Percentiles rank a stretch among this genome's conserved stretches.
Conservation (phyloP, 2,329 filamentous ascomycete genomes). For the Rugonectria rugulosa region DNA sequence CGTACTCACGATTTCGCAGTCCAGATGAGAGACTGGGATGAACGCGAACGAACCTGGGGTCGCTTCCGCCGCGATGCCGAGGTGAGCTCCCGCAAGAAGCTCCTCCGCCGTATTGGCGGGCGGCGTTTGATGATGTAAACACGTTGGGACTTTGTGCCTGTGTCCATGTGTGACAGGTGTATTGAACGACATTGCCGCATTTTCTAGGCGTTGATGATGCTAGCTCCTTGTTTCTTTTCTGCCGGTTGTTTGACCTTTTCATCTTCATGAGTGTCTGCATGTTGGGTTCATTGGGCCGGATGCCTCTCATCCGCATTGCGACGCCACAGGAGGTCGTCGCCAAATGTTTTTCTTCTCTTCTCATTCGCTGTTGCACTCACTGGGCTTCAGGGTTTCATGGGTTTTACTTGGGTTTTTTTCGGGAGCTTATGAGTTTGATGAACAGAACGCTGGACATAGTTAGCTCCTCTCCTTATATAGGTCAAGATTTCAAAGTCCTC, state of each 20-base stretch:
- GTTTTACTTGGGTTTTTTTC: background rate
- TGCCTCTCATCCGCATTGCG: conserved; percentile 19
- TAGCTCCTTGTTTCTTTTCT: conserved; percentile 30
- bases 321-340: conserved; percentile 18
- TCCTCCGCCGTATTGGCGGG: conserved; percentile 51
- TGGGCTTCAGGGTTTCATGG: background rate
- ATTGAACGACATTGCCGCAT: conserved; percentile 38
- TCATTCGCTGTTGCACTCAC: conserved; percentile 23
- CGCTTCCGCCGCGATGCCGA: conserved; percentile 51
- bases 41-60: conserved; percentile 58
- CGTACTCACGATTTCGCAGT: conserved; percentile 45
- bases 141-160: conserved; percentile 33
- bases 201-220: conserved; percentile 36
- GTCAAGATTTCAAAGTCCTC: conserved; percentile 18
- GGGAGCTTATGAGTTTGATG: background rate
- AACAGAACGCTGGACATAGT: conserved; percentile 24
- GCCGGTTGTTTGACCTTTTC: conserved; percentile 16
- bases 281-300: conserved; percentile 3
- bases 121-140: conserved; percentile 37
- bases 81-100: conserved; percentile 45
- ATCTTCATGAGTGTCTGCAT: conserved; percentile 21
- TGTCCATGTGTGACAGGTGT: conserved; percentile 24
- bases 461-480: conserved; percentile 27
- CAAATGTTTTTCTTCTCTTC: conserved; percentile 23
- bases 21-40: conserved; percentile 59